Evolutionary conservation across 2,329 filamentous ascomycete genomes (phyloP).

Genomic region (Pseudocercospora macadamiae): DNA sequence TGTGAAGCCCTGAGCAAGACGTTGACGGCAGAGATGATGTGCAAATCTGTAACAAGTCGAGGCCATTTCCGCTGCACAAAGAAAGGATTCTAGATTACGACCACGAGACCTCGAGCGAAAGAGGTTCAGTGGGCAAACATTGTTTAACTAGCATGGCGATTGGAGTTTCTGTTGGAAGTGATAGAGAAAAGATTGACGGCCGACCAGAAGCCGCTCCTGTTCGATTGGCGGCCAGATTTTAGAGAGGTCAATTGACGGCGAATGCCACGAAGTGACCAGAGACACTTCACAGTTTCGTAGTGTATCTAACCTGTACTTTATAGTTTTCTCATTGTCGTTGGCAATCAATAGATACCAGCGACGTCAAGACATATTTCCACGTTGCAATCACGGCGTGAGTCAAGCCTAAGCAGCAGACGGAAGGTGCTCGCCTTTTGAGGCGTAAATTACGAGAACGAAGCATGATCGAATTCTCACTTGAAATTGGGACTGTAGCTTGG

Average conservation of each 20-base stretch:
- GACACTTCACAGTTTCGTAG: not conserved
- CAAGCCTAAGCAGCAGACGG: too few relatives aligned
- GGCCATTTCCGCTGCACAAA: too few relatives aligned
- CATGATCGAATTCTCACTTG: too few relatives aligned
- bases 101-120: too few relatives aligned
- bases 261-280: not conserved
- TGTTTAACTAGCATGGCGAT: slow-evolving; percentile 4
- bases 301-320: not conserved
- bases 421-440: too few relatives aligned
- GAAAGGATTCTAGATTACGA: too few relatives aligned
- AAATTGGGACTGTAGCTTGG: not conserved
- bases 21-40: too few relatives aligned
- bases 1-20: slow-evolving; percentile 39
- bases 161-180: not conserved
- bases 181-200: not conserved
- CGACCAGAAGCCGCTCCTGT: not conserved
- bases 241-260: not conserved
- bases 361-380: too few relatives aligned
- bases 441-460: too few relatives aligned
- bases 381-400: too few relatives aligned
- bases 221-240: not conserved
- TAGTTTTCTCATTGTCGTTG: too few relatives aligned
- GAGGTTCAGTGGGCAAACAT: not conserved
- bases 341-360: too few relatives aligned
- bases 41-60: not conserved